Percentiles rank a stretch among this genome's conserved stretches.
phyloP scores from a whole-genome alignment of 495 filamentous ascomycete genomes.

The Aspergillus homomorphus region DNA sequence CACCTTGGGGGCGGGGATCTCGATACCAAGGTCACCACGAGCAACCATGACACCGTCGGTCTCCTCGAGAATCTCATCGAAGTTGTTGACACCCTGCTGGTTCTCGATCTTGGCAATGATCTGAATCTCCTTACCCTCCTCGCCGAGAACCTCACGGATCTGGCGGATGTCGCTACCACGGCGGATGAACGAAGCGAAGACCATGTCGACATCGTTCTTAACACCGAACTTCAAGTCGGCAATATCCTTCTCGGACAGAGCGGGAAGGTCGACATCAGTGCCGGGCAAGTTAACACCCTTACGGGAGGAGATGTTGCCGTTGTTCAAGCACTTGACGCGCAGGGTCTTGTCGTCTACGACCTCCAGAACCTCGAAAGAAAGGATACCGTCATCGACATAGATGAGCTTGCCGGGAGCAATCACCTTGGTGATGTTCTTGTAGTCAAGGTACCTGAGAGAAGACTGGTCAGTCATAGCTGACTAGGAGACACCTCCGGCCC shows the following conservation, averaged over 20 bases:
- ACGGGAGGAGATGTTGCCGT: constrained; percentile 94
- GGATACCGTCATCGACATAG: constrained; percentile 97
- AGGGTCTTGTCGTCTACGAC: constrained; percentile 86
- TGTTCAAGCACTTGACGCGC: constrained; percentile 81
- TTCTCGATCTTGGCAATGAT: constrained; percentile 99
- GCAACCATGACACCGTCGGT: constrained; percentile 99
- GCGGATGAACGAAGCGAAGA: constrained; percentile 98
- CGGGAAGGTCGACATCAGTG: constrained; percentile 96
- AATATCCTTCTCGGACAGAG: constrained; percentile 98
- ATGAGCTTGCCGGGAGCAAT: constrained; percentile 90
- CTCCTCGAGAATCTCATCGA: constrained; percentile 91
- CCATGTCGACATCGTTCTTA: constrained; percentile 97
- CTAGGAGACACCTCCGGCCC: neutral
- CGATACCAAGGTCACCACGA: constrained; percentile 96
- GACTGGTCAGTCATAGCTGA: constrained; percentile 7
- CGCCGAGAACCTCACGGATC: constrained; percentile 87
- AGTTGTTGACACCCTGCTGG: constrained; percentile 98
- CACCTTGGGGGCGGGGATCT: constrained; percentile 96
- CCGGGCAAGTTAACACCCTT: constrained; percentile 99
- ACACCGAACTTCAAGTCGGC: constrained; percentile 90
- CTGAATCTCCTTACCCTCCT: constrained; percentile 94
- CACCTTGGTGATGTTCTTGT: constrained; percentile 99
- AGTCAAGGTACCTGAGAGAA: constrained; percentile 83
- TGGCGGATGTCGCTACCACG: constrained; percentile 83
- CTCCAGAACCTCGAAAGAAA: constrained; percentile 89